Conservation (phyloP, 768 basidiomycete genomes). For the Psilocybe cyanescens region DNA sequence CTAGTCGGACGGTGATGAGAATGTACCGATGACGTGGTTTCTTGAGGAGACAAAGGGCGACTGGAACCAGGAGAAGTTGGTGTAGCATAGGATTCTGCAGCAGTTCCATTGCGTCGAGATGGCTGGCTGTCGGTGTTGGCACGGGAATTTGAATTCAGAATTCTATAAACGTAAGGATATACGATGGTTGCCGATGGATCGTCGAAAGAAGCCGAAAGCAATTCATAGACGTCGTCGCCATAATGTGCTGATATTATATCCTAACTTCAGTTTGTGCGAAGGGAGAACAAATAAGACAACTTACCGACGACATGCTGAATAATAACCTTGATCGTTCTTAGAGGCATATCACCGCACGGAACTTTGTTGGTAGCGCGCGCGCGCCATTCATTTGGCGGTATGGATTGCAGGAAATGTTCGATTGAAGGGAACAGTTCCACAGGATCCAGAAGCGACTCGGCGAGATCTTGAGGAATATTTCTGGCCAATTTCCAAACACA, state of each 20-base stretch:
- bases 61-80: constrained; percentile 65
- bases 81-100: constrained; percentile 41
- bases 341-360: constrained; percentile 96
- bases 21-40: constrained; percentile 51
- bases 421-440: constrained; percentile 90
- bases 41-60: constrained; percentile 74
- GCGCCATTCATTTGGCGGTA: constrained; percentile 96
- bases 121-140: constrained; percentile 26
- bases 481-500: constrained; percentile 98
- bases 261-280: neutral
- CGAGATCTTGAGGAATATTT: constrained; percentile 91
- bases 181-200: constrained; percentile 98
- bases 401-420: constrained; percentile 91
- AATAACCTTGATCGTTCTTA: constrained; percentile 97
- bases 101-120: constrained; percentile 38
- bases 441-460: constrained; percentile 78
- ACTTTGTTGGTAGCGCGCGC: constrained; percentile 88
- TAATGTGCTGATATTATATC: constrained; percentile 62
- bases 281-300: constrained; percentile 33
- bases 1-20: constrained; percentile 65
- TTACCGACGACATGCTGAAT: constrained; percentile 95
- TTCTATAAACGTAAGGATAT: constrained; percentile 93
- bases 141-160: constrained; percentile 71
- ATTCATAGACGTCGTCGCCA: constrained; percentile 88
- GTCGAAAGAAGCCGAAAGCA: constrained; percentile 89